Conservation (phyloP, 2,329 filamentous ascomycete species). For the Microsporum ferrugineum region DNA sequence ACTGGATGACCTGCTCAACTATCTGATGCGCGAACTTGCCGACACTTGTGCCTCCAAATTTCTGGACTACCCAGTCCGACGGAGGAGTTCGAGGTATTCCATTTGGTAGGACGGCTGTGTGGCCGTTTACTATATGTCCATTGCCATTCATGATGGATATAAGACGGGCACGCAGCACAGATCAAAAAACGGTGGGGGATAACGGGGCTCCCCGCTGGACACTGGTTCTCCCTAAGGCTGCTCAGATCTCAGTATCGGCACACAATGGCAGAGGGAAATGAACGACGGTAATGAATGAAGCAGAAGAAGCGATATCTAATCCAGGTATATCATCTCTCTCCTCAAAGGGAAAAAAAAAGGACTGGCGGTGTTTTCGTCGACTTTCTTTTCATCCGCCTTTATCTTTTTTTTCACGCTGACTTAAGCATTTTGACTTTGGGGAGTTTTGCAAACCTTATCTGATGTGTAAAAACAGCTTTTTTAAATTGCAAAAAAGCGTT, state of each 20-base stretch:
- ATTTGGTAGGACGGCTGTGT: slow-evolving; percentile 14
- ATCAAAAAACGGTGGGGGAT: neutral
- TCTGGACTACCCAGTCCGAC: slow-evolving; percentile 69
- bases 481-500: neutral
- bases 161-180: slow-evolving; percentile 1
- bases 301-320: neutral
- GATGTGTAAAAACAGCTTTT: neutral
- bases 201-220: neutral
- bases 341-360: neutral
- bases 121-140: slow-evolving; percentile 14
- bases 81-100: slow-evolving; percentile 13
- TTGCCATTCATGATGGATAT: slow-evolving; percentile 12
- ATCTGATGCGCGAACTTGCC: slow-evolving; percentile 81
- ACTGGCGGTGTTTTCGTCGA: neutral
- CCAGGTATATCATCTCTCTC: neutral
- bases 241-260: neutral
- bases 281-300: neutral
- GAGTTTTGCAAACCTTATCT: neutral
- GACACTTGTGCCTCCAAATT: slow-evolving; percentile 90
- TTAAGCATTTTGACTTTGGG: neutral
- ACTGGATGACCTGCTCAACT: slow-evolving; percentile 59
- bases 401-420: neutral
- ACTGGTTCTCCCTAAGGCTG: neutral
- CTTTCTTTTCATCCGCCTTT: neutral
- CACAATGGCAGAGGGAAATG: neutral